Base-by-base conservation (phyloP, 352 stramenopile species). In the Discostella stelligera region DNA sequence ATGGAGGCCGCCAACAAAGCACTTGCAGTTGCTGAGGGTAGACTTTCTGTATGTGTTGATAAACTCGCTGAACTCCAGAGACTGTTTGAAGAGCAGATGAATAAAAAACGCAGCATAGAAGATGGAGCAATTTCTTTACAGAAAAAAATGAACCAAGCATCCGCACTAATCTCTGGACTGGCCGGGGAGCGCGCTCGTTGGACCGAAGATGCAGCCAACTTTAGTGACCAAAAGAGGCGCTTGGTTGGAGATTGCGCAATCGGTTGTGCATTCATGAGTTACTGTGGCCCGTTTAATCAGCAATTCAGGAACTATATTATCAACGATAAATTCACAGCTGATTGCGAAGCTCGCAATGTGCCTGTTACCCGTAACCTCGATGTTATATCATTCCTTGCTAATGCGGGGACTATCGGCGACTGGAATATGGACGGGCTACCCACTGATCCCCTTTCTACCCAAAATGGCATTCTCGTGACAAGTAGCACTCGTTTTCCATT, bases 391-490 rank as follows among this genome's bases (percentile, higher is more conserved):
- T 99, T 99, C 74, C 83, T 99, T 9, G 96, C 98, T n/a, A 96
- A 98, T 80, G 95, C 98, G 48, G 96, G 95, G 5, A 98, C 95
- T 3, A 97, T 98, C 56, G 96, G 96, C 30, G 96, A 99, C 78
- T 99, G 96, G 96, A 98, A 98, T 84, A 97, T 99, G 83, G 89
- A 99, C 70, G 96, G 96, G 0, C 80, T 99, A 9, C 97, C 96
- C 18, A 98, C 96, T 0, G 96, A 99, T 86, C 94, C 96, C 5
- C 86, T 99, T 10, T 98, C 94, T 21, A 98, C 98, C 80, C 95
- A 99, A 74, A 99, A 99, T 83, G 97, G 96, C 76, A 99, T 99
- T 83, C 96, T 99, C 79, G 96, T 99, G 16, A 99, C 97, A 20
- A 94, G 94, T 27, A 98, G 94, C 41, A 97, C 94, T 32, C 92